These are phyloP conservation scores for Trichosporon faecale DNA, from an alignment of 1,284 basidiomycete species.

Conservation along the genomic window DNA sequence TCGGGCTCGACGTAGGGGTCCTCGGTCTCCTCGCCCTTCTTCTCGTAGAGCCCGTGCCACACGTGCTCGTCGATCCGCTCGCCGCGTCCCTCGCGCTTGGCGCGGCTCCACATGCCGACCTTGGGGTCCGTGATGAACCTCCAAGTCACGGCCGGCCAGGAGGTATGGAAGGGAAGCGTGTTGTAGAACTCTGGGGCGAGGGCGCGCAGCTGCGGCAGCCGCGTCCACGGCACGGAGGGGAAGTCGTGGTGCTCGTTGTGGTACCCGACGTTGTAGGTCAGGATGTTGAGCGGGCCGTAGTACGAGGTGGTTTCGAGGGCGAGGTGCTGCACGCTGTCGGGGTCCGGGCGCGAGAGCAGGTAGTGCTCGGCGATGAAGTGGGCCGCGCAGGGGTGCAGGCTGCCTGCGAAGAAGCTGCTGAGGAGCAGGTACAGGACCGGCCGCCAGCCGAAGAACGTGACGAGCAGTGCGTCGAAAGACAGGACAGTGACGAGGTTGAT, in stretches of 20 bases:
- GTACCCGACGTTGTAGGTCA: slow-evolving; percentile 98
- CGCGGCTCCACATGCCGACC: slow-evolving; percentile 64
- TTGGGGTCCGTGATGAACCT: slow-evolving; percentile 88
- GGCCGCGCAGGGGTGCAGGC: slow-evolving; percentile 88
- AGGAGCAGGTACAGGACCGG: slow-evolving; percentile 79
- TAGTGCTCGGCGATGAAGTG: slow-evolving; percentile 99
- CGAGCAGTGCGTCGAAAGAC: slow-evolving; percentile 67
- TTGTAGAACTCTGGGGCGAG: slow-evolving; percentile 94
- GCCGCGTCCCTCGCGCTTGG: slow-evolving; percentile 51
- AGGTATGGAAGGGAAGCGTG: slow-evolving; percentile 75
- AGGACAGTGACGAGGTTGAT: slow-evolving; percentile 72
- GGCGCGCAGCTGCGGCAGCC: slow-evolving; percentile 74
- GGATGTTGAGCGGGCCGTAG: slow-evolving; percentile 83
- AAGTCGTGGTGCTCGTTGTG: slow-evolving; percentile 99
- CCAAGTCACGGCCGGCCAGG: slow-evolving; percentile 90
- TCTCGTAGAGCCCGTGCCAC: slow-evolving; percentile 33
- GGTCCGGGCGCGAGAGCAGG: slow-evolving; percentile 64
- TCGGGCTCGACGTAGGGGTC: slow-evolving; percentile 11
- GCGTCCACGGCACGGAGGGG: slow-evolving; percentile 91
- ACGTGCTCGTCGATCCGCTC: slow-evolving; percentile 40
- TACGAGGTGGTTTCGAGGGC: slow-evolving; percentile 94
- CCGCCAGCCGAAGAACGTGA: slow-evolving; percentile 62
- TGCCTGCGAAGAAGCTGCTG: slow-evolving; percentile 91
- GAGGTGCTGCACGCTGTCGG: slow-evolving; percentile 34
- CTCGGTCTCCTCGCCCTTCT: slow-evolving; percentile 14